These are phyloP conservation scores for Chloranthus sessilifolius DNA, from an alignment of 164 flowering plant genomes.

Conservation along the genomic window DNA sequence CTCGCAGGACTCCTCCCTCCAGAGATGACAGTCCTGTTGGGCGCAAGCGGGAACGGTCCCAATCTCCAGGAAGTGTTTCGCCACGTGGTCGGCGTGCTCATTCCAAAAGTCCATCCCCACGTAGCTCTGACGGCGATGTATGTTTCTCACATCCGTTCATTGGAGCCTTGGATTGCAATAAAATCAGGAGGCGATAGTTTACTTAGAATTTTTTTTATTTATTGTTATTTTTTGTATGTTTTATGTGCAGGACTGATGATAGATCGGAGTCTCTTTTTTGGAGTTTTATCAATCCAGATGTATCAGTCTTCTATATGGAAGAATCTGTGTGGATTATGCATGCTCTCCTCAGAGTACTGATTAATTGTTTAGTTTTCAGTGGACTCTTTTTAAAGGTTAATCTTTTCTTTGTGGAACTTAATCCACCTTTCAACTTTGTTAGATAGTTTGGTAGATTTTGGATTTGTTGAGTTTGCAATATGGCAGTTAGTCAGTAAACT, in stretches of 20 bases:
- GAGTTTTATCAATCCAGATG: slow-evolving; percentile 1
- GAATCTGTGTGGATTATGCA: slow-evolving; percentile 10
- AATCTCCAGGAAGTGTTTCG: slow-evolving; percentile 43
- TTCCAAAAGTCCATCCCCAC: slow-evolving; percentile 60
- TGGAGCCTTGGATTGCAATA: no score
- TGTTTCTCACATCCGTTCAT: no score
- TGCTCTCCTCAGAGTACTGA: slow-evolving; percentile 19
- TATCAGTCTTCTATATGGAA: not conserved
- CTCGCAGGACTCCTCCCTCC: slow-evolving; percentile 29
- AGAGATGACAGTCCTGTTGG: slow-evolving; percentile 44
- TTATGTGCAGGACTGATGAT: slow-evolving; percentile 35
- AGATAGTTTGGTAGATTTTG: no score
- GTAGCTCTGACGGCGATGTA: slow-evolving; percentile 54
- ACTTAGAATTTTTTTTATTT: not conserved
- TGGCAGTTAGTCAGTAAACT: no score
- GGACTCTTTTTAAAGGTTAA: slow-evolving; percentile 19
- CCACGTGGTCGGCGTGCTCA: slow-evolving; percentile 43
- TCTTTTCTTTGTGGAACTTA: slow-evolving; percentile 13
- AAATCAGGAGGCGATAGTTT: no score
- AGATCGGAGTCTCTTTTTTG: not conserved
- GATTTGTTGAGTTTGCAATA: no score
- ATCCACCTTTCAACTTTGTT: slow-evolving; percentile 10
- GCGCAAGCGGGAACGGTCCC: slow-evolving; percentile 37
- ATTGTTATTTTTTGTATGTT: not conserved
- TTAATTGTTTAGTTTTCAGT: slow-evolving; percentile 17